Evolutionary conservation across 352 stramenopile species (phyloP).

Genomic region (Elongisporangium senticosum): DNA sequence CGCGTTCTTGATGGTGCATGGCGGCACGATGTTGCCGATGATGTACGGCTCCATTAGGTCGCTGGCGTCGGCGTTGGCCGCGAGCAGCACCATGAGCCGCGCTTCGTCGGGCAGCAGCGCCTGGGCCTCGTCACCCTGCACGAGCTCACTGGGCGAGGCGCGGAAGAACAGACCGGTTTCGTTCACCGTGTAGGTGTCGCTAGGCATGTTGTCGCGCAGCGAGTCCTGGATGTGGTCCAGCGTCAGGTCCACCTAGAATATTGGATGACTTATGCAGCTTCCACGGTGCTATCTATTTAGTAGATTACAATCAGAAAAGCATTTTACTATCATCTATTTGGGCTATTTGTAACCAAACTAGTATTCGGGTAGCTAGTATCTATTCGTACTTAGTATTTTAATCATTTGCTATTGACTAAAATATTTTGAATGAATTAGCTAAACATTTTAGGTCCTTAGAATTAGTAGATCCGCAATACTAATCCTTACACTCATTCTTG

Average conservation of each 20-base stretch:
- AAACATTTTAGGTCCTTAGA: too few species aligned
- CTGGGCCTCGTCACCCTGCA: constrained; percentile 77
- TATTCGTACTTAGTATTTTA: too few species aligned
- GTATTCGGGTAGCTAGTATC: too few species aligned
- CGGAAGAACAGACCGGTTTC: constrained; percentile 84
- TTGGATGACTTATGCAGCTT: too few species aligned
- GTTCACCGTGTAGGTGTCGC: constrained; percentile 83
- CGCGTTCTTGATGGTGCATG: constrained; percentile 76
- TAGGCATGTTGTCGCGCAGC: constrained; percentile 72
- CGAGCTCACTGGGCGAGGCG: constrained; percentile 75
- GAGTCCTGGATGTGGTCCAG: constrained; percentile 84
- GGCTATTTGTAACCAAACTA: too few species aligned
- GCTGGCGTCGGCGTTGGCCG: constrained; percentile 63
- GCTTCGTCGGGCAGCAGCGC: constrained; percentile 67
- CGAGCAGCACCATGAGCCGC: constrained; percentile 67
- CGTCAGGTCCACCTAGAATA: constrained; percentile 76
- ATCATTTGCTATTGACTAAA: too few species aligned
- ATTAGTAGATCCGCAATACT: too few species aligned
- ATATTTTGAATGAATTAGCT: too few species aligned
- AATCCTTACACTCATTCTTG: too few species aligned
- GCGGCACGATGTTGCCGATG: constrained; percentile 64
- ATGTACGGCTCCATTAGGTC: constrained; percentile 86
- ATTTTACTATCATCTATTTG: too few species aligned
- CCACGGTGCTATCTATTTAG: too few species aligned
- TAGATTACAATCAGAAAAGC: too few species aligned